phyloP scores from a whole-genome alignment of 1,139 yeast genomes.

The Saccharomyces hybrid region DNA sequence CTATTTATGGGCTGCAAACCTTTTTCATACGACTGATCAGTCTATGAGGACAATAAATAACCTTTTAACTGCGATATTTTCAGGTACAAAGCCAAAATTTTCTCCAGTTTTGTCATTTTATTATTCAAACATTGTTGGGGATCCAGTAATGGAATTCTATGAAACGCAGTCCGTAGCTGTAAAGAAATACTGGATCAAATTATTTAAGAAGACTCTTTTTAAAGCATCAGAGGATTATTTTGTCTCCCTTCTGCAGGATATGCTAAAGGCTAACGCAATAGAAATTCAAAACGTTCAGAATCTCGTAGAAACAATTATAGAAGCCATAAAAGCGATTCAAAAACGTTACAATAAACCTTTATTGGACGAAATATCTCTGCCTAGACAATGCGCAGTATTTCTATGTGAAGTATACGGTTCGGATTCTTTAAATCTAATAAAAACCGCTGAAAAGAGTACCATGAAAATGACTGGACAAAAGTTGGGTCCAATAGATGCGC shows the following conservation, averaged over 20 bases:
- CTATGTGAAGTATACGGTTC: slow-evolving; percentile 55
- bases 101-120: slow-evolving; percentile 47
- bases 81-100: slow-evolving; percentile 51
- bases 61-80: slow-evolving; percentile 41
- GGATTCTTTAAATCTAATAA: slow-evolving; percentile 56
- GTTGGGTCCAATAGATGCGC: slow-evolving; percentile 52
- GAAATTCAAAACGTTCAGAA: slow-evolving; percentile 52
- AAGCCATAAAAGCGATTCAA: slow-evolving; percentile 46
- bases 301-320: slow-evolving; percentile 49
- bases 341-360: slow-evolving; percentile 56
- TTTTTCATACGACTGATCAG: slow-evolving; percentile 43
- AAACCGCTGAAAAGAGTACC: slow-evolving; percentile 45
- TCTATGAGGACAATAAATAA: slow-evolving; percentile 43
- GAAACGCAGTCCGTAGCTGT: slow-evolving; percentile 29
- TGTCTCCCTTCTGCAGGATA: slow-evolving; percentile 45
- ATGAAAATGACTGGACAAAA: slow-evolving; percentile 33
- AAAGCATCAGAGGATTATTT: slow-evolving; percentile 54
- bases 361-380: slow-evolving; percentile 49
- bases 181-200: slow-evolving; percentile 47
- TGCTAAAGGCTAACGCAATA: slow-evolving; percentile 60
- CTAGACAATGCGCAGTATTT: slow-evolving; percentile 49
- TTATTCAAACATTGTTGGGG: slow-evolving; percentile 47
- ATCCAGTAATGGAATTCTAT: slow-evolving; percentile 36
- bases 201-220: slow-evolving; percentile 41
- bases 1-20: slow-evolving; percentile 44